These are phyloP conservation scores for Puccinellia tenuiflora DNA, from an alignment of 176 grass and related monocot species.

Conservation along the genomic window DNA sequence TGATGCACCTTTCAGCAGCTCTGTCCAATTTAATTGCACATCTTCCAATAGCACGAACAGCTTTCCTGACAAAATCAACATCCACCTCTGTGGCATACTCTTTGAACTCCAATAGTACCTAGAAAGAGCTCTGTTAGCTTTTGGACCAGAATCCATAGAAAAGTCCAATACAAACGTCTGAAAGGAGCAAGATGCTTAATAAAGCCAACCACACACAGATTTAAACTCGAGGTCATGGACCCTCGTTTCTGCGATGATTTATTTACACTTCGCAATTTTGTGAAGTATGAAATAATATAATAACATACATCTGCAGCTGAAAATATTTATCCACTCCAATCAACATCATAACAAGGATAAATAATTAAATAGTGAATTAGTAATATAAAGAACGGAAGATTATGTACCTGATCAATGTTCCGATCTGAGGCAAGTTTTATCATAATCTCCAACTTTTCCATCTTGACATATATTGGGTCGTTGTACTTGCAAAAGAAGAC, in stretches of 20 bases:
- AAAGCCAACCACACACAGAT: background rate
- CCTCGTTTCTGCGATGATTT: background rate
- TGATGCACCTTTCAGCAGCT: slow-evolving; percentile 94
- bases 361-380: background rate
- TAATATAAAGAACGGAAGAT: slow-evolving; percentile 19
- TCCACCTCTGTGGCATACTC: slow-evolving; percentile 99
- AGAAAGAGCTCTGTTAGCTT: slow-evolving; percentile 27
- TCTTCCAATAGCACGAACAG: slow-evolving; percentile 95
- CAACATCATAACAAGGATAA: background rate
- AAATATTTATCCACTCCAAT: background rate
- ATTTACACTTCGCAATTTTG: background rate
- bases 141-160: slow-evolving; percentile 18
- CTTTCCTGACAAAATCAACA: slow-evolving; percentile 98
- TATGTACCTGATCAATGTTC: slow-evolving; percentile 94
- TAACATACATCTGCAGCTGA: background rate
- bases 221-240: background rate
- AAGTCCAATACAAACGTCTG: slow-evolving; percentile 5
- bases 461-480: slow-evolving; percentile 96
- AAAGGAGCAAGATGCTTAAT: background rate
- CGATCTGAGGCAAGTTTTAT: slow-evolving; percentile 97
- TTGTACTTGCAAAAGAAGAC: slow-evolving; percentile 99
- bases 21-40: slow-evolving; percentile 98
- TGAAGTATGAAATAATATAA: background rate
- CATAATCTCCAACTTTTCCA: slow-evolving; percentile 99
- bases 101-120: slow-evolving; percentile 98